These are phyloP conservation scores for Exophiala xenobiotica DNA, from an alignment of 2,329 filamentous ascomycete species.

Conservation along the genomic window DNA sequence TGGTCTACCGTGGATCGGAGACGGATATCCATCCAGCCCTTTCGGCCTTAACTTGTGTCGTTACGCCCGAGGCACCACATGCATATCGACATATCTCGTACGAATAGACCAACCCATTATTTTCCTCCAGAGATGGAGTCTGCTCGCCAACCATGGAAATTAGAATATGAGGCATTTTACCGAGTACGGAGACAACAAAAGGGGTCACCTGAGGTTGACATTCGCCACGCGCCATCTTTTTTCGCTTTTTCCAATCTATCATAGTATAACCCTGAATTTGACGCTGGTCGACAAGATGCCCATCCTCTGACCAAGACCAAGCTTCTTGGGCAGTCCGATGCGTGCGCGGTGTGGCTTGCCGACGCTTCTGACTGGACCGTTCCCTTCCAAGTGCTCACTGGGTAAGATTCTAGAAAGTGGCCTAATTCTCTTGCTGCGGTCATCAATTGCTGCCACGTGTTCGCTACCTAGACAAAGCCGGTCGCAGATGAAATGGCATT, in stretches of 20 bases:
- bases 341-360: background rate
- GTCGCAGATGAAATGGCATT: background rate
- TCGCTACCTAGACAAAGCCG: slow-evolving; percentile 2
- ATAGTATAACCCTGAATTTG: background rate
- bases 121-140: background rate
- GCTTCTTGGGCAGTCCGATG: background rate
- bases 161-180: slow-evolving; percentile 10
- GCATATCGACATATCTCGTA: background rate
- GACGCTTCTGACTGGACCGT: background rate
- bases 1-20: too few relatives aligned
- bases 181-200: background rate
- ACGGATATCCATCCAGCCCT: background rate
- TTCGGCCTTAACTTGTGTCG: background rate
- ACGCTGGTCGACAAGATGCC: too few relatives aligned
- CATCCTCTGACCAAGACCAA: background rate
- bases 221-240: slow-evolving; percentile 11
- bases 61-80: background rate
- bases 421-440: background rate
- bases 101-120: background rate
- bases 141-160: too few relatives aligned
- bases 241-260: background rate
- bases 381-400: slow-evolving; percentile 13
- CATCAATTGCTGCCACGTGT: slow-evolving; percentile 2
- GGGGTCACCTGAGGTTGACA: slow-evolving; percentile 8
- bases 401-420: slow-evolving; percentile 14